phyloP scores from a whole-genome alignment of 441 rosid species.

The Croton laevigatus region DNA sequence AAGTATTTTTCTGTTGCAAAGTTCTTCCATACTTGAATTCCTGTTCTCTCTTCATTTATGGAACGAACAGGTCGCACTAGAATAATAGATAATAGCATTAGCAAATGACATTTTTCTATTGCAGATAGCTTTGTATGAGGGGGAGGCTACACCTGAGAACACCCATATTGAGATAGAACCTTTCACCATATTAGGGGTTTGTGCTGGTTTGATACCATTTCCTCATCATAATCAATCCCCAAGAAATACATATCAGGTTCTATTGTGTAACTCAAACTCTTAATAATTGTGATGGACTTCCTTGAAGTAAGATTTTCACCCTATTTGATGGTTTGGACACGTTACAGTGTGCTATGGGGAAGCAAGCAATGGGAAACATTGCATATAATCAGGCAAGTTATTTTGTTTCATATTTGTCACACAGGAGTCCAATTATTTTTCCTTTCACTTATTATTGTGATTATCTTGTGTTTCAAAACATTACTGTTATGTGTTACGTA shows the following conservation, averaged over 20 bases:
- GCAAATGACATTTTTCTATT: slow-evolving; percentile 25
- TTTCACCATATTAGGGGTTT: slow-evolving; percentile 94
- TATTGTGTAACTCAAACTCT: slow-evolving; percentile 12
- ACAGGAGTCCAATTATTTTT: neutral
- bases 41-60: neutral
- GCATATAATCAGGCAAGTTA: slow-evolving; percentile 88
- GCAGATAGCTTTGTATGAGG: slow-evolving; percentile 92
- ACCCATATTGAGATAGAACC: slow-evolving; percentile 99
- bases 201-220: slow-evolving; percentile 93
- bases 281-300: slow-evolving; percentile 19
- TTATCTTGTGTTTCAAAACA: neutral
- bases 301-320: slow-evolving; percentile 21
- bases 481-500: neutral
- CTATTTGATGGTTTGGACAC: slow-evolving; percentile 15
- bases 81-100: slow-evolving; percentile 10
- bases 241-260: slow-evolving; percentile 95
- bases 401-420: slow-evolving; percentile 14
- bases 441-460: neutral
- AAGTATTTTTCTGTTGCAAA: neutral
- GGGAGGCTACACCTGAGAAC: slow-evolving; percentile 62
- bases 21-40: neutral
- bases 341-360: slow-evolving; percentile 96
- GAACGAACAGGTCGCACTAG: slow-evolving; percentile 11
- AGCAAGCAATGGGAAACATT: slow-evolving; percentile 99
- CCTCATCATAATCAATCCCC: slow-evolving; percentile 99